Evolutionary conservation across 83 land plant genomes (phyloP), one percentile per base, ranked within the genome.

Genomic region (Diphasiastrum complanatum): DNA sequence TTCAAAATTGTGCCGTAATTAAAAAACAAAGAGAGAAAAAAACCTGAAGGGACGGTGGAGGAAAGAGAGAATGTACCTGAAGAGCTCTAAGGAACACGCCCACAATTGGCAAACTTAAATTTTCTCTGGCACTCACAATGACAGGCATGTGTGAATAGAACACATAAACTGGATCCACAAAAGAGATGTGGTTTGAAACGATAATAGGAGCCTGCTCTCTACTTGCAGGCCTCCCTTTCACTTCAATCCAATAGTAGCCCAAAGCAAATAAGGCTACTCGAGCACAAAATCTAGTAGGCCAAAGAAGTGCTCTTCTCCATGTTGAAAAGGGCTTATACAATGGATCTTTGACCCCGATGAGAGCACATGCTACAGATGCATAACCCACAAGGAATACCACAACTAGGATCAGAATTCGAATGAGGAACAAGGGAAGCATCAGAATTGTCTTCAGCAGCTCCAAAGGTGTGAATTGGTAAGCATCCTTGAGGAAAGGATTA

Each of bases 111-210:
- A 55, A 11, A 31, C 31, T 12, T 24, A 27, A 31, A 55, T 55
- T 55, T 1, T 55, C 59, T 35, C 31, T 55, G 34, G 59, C 59
- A 30, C 59, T 55, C 18, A 55, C 11, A 0, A 55, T 55, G 11
- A 55, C 59, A 10, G 59, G 59, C 59, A 55, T 55, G 34, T 55
- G 59, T 0, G 59, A 55, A 27, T 20, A 55, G 35, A 55, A 55
- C 6, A 55, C 31, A 27, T 1, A 55, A 18, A 55, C 30, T 6
- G 59, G 59, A 55, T 55, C 59, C 8, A 55, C 11, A 30, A 55
- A 55, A 12, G 59, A 55, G 0, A 55, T 30, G 19, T 55, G 59
- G 31, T 55, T 55, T 0, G 38, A 55, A 14, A 55, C 59, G 16
- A 55, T 35, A 30, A 55, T 55, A 16, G 59, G 59, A 35, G 59